A percentile compares a stretch with the other conserved stretches of the same genome.
These are phyloP conservation scores for Candida montana DNA, from an alignment of 805 yeast species.

Conservation along the genomic window DNA sequence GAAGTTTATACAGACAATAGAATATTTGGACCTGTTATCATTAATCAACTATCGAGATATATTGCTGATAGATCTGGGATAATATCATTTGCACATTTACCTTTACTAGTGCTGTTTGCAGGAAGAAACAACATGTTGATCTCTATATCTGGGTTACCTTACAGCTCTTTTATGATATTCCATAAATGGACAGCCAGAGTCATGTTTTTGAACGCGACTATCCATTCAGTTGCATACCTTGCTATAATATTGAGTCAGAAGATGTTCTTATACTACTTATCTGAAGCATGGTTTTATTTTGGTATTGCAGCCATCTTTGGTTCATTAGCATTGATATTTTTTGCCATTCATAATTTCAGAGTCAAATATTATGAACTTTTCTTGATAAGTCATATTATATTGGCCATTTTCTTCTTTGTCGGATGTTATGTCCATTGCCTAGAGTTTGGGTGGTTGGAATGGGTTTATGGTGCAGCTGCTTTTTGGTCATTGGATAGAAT, in stretches of 20 bases:
- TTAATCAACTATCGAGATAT: slow-evolving; percentile 10
- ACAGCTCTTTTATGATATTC: slow-evolving; percentile 54
- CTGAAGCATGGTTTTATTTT: slow-evolving; percentile 14
- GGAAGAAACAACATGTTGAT: slow-evolving; percentile 69
- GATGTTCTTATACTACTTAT: neutral
- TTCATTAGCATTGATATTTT: slow-evolving; percentile 8
- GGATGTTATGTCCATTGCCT: slow-evolving; percentile 56
- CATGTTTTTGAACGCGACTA: slow-evolving; percentile 35
- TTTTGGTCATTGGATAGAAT: slow-evolving; percentile 37
- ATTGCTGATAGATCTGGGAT: slow-evolving; percentile 22
- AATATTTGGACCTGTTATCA: slow-evolving; percentile 15
- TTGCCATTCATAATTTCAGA: slow-evolving; percentile 41
- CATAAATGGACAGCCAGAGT: slow-evolving; percentile 64
- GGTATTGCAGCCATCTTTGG: slow-evolving; percentile 15
- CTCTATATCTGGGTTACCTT: slow-evolving; percentile 56
- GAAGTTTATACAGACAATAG: slow-evolving; percentile 14
- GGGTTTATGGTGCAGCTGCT: slow-evolving; percentile 35
- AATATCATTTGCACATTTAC: slow-evolving; percentile 37
- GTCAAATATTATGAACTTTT: slow-evolving; percentile 55
- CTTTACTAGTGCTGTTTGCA: slow-evolving; percentile 55
- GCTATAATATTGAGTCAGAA: slow-evolving; percentile 4
- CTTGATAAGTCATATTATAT: slow-evolving; percentile 47
- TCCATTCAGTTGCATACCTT: slow-evolving; percentile 37
- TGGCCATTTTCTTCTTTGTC: slow-evolving; percentile 48
- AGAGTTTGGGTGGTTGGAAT: slow-evolving; percentile 48